Evolutionary conservation across 148 eudicot genomes (phyloP), one percentile per base, ranked within the genome.

Genomic region (Polygonum maritimum): DNA sequence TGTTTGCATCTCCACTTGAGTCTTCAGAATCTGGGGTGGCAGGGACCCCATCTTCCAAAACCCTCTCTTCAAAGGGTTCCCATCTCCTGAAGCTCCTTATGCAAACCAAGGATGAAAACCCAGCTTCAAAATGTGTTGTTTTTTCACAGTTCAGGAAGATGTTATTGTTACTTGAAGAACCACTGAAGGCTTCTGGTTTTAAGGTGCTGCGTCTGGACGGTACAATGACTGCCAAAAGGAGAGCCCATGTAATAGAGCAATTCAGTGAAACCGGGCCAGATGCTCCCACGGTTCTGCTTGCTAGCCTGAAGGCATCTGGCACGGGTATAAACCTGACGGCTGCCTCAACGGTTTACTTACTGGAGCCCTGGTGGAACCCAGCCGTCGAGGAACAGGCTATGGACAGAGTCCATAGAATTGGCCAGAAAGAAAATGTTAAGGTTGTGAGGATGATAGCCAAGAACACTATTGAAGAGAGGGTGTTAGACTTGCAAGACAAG

Each of bases 361-460:
- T 92, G 77, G 98, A 94, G 79, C 98, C 98, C 16, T 94, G 98
- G 98, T 92, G 97, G 98, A 94, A 95, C 71, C 98, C 98, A 31
- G 98, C 97, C 11, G 85, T 90, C 9, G 98, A 95, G 83, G 96
- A 92, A 73, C 98, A 95, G 76, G 98, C 98, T 11, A 92, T 95
- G 98, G 98, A 95, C 78, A 85, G 98, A 21, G 96, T 95, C 41
- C 92, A 95, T 69, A 82, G 98, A 69, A 92, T 95, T 38, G 98
- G 98, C 26, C 98, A 95, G 83, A 89, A 83, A 74, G 82, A 87
- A 51, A 93, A 92, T 12, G 97, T 95, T 69, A 92, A 82, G 82
- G 74, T 95, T 22, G 89, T 95, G 73, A 86, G 97, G 85, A 81
- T 95, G 78, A 92, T 95, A n/a, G 92, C 98, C 48, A 83, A 82